Base-by-base conservation (phyloP, 257 asterid genomes). In the Petrea volubilis region DNA sequence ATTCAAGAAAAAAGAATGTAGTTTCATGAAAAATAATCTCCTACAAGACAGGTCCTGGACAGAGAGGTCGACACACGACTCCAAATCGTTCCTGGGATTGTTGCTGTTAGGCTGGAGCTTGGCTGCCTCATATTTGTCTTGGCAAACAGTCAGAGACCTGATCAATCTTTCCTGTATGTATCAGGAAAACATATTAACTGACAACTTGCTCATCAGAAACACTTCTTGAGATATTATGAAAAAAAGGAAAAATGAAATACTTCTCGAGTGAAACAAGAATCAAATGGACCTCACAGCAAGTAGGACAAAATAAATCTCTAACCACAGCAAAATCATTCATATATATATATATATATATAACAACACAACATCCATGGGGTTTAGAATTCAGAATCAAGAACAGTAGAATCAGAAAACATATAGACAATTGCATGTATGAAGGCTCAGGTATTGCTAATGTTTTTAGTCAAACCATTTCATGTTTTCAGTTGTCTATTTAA, bases 91-190 rank as follows among this genome's bases (percentile, higher is more conserved):
- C 72, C 74, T 68, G 38, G 86, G 74, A 20, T 68, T 71, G 61
- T 75, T 76, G 74, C 74, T 69, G 77, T 74, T 79, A 20, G 73
- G 60, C 74, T 88, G 96, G 76, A 82, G 71, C 80, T 83, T 90
- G 57, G 93, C 87, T 1, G 86, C 38, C 83, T 93, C 97, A 56
- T 80, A 83, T 73, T 85, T 88, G 89, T 93, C 97, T 75, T 93
- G 97, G 84, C 98, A 93, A 58, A 93, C 98, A 70, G 75, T 76
- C 51, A 93, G 78, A 68, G 96, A 80, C 70, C 96, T 83, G 53
- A 77, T 82, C 86, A 93, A 43, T 62, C 81, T 80, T 72, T 93
- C 97, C 98, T 93, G 84, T 10, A 72, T 18, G 52, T 21, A 60
- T n/a, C 7, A 34, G 68, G 33, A 36, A 57, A n/a, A 79, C 65